Evolutionary conservation across 2,329 filamentous ascomycete species (phyloP).

Genomic region (Arthrobotrys iridis): DNA sequence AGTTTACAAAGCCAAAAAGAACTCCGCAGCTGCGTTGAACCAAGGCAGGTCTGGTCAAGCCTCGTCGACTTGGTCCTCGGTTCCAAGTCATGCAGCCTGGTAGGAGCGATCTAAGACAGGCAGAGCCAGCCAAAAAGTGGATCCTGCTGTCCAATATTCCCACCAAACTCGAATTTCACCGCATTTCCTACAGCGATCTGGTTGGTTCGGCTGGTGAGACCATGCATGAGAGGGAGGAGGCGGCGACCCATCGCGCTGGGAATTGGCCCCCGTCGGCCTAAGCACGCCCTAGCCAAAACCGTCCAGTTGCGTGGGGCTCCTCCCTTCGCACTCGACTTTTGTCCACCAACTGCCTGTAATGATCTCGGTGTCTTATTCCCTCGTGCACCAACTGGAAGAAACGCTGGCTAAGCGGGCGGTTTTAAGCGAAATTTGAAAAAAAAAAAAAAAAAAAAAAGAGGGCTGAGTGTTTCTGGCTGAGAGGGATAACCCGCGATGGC

Average conservation of each 20-base stretch:
- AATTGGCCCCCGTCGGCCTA: slow-evolving; percentile 29
- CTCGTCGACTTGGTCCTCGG: slow-evolving; percentile 41
- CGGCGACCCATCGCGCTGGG: slow-evolving; percentile 55
- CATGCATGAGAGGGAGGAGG: slow-evolving; percentile 54
- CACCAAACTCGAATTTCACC: slow-evolving; percentile 52
- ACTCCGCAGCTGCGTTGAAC: slow-evolving; percentile 14
- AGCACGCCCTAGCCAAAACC: slow-evolving; percentile 39
- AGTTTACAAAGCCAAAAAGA: slow-evolving; percentile 8
- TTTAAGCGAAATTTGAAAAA: slow-evolving; percentile 54
- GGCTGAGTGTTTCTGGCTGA: slow-evolving; percentile 53
- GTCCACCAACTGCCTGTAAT: slow-evolving; percentile 11
- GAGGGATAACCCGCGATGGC: slow-evolving; percentile 25
- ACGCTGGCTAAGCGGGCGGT: slow-evolving; percentile 42
- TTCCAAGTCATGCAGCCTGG: slow-evolving; percentile 51
- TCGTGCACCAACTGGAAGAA: slow-evolving; percentile 54
- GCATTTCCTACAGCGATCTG: slow-evolving; percentile 33
- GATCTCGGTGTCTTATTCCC: slow-evolving; percentile 48
- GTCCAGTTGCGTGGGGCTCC: slow-evolving; percentile 54
- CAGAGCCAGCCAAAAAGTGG: slow-evolving; percentile 41
- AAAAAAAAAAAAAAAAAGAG: no score
- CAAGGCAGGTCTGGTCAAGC: slow-evolving; percentile 30
- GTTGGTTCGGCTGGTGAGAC: slow-evolving; percentile 53
- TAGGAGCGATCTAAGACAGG: slow-evolving; percentile 52
- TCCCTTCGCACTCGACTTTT: slow-evolving; percentile 41
- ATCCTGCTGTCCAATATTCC: slow-evolving; percentile 37